phyloP scores from a whole-genome alignment of 805 yeast species.

The Lipomyces orientalis region DNA sequence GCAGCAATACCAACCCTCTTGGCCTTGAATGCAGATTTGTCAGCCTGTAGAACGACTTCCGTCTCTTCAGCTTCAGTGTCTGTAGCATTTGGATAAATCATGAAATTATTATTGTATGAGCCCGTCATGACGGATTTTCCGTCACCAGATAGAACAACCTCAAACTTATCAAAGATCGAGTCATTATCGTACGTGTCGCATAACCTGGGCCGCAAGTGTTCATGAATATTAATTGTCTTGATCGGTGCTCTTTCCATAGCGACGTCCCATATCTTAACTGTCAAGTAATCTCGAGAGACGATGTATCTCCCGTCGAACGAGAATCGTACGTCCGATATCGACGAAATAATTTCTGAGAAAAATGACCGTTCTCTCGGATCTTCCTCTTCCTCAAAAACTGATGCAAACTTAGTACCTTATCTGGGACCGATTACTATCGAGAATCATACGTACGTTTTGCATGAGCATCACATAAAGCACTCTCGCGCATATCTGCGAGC shows the following conservation, averaged over 20 bases:
- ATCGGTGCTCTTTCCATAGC: conserved; percentile 96
- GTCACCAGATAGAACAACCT: conserved; percentile 94
- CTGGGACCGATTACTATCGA: background rate
- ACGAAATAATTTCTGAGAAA: conserved; percentile 94
- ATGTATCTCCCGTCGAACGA: conserved; percentile 91
- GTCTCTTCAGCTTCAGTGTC: conserved; percentile 49
- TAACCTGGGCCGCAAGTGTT: conserved; percentile 86
- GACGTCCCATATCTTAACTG: conserved; percentile 97
- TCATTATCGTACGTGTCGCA: conserved; percentile 99
- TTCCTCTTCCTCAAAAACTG: conserved; percentile 84
- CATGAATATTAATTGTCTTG: conserved; percentile 93
- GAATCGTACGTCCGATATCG: conserved; percentile 92
- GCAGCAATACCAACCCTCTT: conserved; percentile 61
- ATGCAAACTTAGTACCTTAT: conserved; percentile 45
- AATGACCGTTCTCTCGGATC: conserved; percentile 94
- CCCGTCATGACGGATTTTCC: conserved; percentile 94
- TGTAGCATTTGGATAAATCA: conserved; percentile 81
- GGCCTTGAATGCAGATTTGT: conserved; percentile 91
- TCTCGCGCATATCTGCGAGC: conserved; percentile 94
- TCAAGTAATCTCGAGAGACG: conserved; percentile 96
- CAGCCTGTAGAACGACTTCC: conserved; percentile 93
- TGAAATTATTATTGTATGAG: conserved; percentile 93
- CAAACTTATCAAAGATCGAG: conserved; percentile 97
- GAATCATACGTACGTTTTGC: conserved; percentile 49
- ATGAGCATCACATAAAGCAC: conserved; percentile 90